These are phyloP conservation scores for Huiozyma sinensis DNA, from an alignment of 805 yeast genomes.

Conservation along the genomic window DNA sequence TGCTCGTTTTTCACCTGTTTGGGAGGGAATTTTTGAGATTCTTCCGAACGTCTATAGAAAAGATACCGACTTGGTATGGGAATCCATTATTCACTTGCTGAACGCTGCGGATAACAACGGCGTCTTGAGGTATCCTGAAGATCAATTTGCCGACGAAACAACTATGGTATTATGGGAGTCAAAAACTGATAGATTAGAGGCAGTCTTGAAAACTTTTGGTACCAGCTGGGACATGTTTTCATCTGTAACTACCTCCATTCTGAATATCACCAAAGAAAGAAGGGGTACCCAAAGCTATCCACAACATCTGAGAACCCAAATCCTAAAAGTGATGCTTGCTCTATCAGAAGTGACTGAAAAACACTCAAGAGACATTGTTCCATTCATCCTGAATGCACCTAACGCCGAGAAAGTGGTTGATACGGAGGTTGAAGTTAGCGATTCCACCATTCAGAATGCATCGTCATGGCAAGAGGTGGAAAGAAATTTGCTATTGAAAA, in stretches of 20 bases:
- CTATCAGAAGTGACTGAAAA: slow-evolving; percentile 64
- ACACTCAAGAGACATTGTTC: slow-evolving; percentile 45
- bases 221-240: slow-evolving; percentile 27
- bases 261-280: slow-evolving; percentile 27
- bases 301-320: slow-evolving; percentile 42
- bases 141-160: slow-evolving; percentile 5
- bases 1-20: slow-evolving; percentile 71
- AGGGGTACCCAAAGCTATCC: slow-evolving; percentile 33
- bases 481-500: slow-evolving; percentile 44
- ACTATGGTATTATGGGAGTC: slow-evolving; percentile 31
- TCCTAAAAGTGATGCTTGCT: slow-evolving; percentile 43
- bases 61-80: slow-evolving; percentile 45
- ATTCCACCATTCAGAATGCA: slow-evolving; percentile 7
- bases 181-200: slow-evolving; percentile 35
- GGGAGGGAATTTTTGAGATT: slow-evolving; percentile 65
- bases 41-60: slow-evolving; percentile 38
- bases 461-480: slow-evolving; percentile 40
- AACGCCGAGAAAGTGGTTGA: slow-evolving; percentile 14
- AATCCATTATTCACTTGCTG: slow-evolving; percentile 32
- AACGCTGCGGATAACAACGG: slow-evolving; percentile 13
- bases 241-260: slow-evolving; percentile 28
- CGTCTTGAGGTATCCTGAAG: slow-evolving; percentile 13
- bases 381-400: slow-evolving; percentile 38
- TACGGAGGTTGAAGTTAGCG: slow-evolving; percentile 5
- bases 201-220: slow-evolving; percentile 28